These are phyloP conservation scores for Monosporascus sp. DNA, from an alignment of 2,329 filamentous ascomycete genomes.

Conservation along the genomic window DNA sequence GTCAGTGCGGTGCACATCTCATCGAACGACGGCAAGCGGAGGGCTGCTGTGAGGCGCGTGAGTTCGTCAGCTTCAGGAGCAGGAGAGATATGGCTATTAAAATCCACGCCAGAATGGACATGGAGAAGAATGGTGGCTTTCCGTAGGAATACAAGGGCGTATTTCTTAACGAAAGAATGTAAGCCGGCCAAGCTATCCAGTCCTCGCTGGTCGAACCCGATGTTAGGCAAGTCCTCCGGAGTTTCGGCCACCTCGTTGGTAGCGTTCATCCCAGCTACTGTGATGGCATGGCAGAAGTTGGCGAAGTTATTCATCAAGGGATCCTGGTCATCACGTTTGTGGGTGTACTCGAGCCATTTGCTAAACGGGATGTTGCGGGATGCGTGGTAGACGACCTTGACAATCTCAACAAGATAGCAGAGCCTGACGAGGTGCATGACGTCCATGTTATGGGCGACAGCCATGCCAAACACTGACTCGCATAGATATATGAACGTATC, in stretches of 20 bases:
- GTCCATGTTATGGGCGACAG: constrained; percentile 64
- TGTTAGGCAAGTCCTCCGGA: constrained; percentile 32
- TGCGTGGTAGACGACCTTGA: constrained; percentile 68
- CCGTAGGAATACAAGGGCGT: constrained; percentile 84
- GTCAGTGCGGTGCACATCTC: constrained; percentile 66
- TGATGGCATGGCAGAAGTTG: constrained; percentile 47
- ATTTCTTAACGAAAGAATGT: constrained; percentile 66
- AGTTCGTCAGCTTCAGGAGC: constrained; percentile 70
- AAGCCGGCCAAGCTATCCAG: constrained; percentile 50
- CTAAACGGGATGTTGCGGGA: constrained; percentile 48
- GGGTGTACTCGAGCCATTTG: constrained; percentile 43
- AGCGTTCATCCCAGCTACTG: constrained; percentile 39
- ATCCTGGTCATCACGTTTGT: constrained; percentile 38
- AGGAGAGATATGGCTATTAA: constrained; percentile 64
- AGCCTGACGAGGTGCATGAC: constrained; percentile 75
- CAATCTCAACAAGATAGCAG: constrained; percentile 86
- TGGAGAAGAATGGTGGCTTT: constrained; percentile 82
- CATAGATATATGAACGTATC: constrained; percentile 79
- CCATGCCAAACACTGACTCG: constrained; percentile 68
- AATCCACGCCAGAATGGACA: constrained; percentile 83
- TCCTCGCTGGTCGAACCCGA: constrained; percentile 50
- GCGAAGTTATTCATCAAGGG: constrained; percentile 50
- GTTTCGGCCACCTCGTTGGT: constrained; percentile 30
- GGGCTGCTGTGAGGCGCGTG: constrained; percentile 69
- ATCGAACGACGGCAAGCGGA: constrained; percentile 73